Evolutionary conservation across 441 rosid genomes (phyloP), one percentile per base, ranked within the genome.

Genomic region (Francoa sonchifolia): DNA sequence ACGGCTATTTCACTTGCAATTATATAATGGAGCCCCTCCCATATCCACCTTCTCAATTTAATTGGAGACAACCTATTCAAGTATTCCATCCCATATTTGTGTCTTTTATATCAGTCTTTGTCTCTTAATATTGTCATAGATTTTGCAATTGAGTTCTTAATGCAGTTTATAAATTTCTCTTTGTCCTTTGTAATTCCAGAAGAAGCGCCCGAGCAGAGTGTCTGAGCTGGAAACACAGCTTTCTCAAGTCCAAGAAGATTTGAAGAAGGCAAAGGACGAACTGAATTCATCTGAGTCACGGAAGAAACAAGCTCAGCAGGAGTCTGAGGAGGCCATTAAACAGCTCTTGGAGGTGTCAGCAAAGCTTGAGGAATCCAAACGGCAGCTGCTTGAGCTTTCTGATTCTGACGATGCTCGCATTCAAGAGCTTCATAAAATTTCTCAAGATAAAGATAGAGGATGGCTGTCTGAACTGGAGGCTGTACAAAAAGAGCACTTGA

Each of bases 401-500:
- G 66, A 64, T 52, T 77, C 92, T 2, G 99, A 81, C 48, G 97
- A 92, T 61, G 62, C 59, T 11, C 70, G 89, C 22, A 64, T 84
- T 29, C 74, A 73, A 13, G 97, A 87, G 64, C 87, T 92, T 33
- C 73, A 76, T 8, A 68, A 76, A 49, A 66, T 83, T 40, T 92
- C 95, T 25, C 88, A 77, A 19, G 95, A 84, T 39, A 76, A 94
- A 31, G 97, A 92, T 63, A 73, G 69, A 63, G 80, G 77, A 1
- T 92, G 99, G 99, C 75, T 84, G 44, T 79, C 95, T 16, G 97
- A 92, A 59, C 86, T 92, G 5, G 95, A 87, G 72, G 94, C 99
- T 41, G 65, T 92, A 49, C 92, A 76, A 66, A 76, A 78, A 59
- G 94, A 84, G 39, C 79, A 87, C 28, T 59, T 71, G 1, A 65